These are phyloP conservation scores for Ustilago lituana DNA, from an alignment of 1,284 basidiomycete species.

Conservation along the genomic window DNA sequence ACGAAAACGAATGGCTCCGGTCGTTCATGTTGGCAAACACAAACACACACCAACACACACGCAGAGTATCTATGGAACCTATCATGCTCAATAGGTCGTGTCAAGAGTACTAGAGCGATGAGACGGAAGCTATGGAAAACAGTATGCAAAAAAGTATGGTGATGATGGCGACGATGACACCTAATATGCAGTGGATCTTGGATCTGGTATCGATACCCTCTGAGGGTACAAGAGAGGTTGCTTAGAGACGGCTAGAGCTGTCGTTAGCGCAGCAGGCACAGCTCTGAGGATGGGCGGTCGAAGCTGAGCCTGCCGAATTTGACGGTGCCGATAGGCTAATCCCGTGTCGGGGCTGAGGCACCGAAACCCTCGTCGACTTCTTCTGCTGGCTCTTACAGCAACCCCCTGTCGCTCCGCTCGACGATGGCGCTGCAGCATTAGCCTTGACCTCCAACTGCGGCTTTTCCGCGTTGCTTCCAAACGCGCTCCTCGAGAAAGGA, in stretches of 20 bases:
- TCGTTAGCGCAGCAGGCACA: conserved; percentile 38
- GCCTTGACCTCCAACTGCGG: conserved; percentile 16
- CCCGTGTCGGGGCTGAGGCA: conserved; percentile 29
- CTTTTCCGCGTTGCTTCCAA: conserved; percentile 27
- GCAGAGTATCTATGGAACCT: too few relatives aligned
- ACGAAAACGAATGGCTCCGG: too few relatives aligned
- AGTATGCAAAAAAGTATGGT: neutral
- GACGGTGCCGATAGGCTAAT: conserved; percentile 30
- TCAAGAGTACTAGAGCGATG: too few relatives aligned
- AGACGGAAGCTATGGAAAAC: too few relatives aligned
- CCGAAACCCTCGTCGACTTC: conserved; percentile 8
- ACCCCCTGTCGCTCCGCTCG: conserved; percentile 6
- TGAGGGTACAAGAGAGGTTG: too few relatives aligned
- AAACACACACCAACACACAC: too few relatives aligned
- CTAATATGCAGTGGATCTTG: conserved; percentile 1
- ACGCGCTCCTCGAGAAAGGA: conserved; percentile 30
- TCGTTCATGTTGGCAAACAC: too few relatives aligned
- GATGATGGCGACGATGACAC: neutral
- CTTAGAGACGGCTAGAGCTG: conserved; percentile 28
- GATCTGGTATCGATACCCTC: neutral
- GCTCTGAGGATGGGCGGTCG: conserved; percentile 21
- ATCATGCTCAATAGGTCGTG: neutral
- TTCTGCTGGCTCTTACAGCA: conserved; percentile 25
- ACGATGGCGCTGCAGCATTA: conserved; percentile 21
- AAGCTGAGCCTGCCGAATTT: conserved; percentile 1